Percentiles rank a stretch among this genome's conserved stretches.
These are phyloP conservation scores for Sclerotinia spermophila DNA, from an alignment of 2,329 filamentous ascomycete species.

Conservation along the genomic window DNA sequence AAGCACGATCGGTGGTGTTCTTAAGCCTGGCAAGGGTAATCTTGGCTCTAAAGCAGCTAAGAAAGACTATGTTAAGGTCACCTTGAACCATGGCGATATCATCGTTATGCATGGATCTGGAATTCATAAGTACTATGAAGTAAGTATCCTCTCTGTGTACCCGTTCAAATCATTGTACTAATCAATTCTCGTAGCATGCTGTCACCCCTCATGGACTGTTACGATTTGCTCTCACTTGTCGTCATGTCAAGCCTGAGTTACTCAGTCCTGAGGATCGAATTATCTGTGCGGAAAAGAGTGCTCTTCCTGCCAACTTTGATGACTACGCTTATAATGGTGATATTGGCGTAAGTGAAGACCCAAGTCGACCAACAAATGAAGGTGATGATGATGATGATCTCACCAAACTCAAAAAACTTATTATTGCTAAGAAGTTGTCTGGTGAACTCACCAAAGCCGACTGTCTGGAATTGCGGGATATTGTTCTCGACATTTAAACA, in stretches of 20 bases:
- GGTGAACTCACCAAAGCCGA: neutral
- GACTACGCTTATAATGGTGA: slow-evolving; percentile 36
- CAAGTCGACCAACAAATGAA: neutral
- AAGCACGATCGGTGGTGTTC: slow-evolving; percentile 24
- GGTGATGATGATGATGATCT: neutral
- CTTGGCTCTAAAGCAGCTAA: slow-evolving; percentile 32
- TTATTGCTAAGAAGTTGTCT: neutral
- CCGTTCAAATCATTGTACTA: slow-evolving; percentile 20
- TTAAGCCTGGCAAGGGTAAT: neutral
- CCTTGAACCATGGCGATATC: slow-evolving; percentile 60
- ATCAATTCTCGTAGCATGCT: slow-evolving; percentile 42
- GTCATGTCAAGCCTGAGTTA: slow-evolving; percentile 47
- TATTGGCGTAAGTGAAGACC: slow-evolving; percentile 19
- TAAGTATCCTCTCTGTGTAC: slow-evolving; percentile 30
- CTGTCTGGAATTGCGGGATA: neutral
- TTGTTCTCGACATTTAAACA: neutral
- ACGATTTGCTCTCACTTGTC: slow-evolving; percentile 55
- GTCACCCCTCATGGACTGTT: slow-evolving; percentile 50
- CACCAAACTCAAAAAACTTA: neutral
- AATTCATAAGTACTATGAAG: slow-evolving; percentile 58
- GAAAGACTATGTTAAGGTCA: slow-evolving; percentile 39
- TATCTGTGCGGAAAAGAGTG: slow-evolving; percentile 1
- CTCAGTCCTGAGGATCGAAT: slow-evolving; percentile 37
- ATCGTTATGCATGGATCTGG: slow-evolving; percentile 58
- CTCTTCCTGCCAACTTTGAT: slow-evolving; percentile 37